Base-by-base conservation (phyloP, 352 stramenopile species). In the Phytophthora quininea region DNA sequence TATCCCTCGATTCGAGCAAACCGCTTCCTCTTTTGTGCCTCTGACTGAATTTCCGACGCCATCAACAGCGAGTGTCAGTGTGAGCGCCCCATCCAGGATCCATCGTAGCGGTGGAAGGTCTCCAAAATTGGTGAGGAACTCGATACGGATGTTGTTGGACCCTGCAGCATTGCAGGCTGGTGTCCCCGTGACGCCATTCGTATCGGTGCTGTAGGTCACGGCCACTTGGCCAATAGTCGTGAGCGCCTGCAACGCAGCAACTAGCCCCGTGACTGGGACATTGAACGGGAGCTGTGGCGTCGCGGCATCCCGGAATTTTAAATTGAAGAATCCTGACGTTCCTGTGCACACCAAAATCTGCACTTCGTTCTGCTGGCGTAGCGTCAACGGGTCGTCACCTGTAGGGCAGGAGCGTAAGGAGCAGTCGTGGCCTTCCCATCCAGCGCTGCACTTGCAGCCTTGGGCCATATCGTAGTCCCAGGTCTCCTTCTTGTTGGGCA, bases 361-460 rank as follows among this genome's bases (percentile, higher is more conserved):
- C 11, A 95, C 70, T 55, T 96, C 90, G 62, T 95, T 96, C 53
- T 78, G 59, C 66, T 98, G 88, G 7, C 49, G 62, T 1, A 55
- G 46, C 0, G 91, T 96, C 63, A 93, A 76, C 1, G 91, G 91
- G 64, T 97, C 89, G 64, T 98, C 95, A 53, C 92, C 93, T 15
- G 83, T 93, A 5, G 90, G 91, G 62, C 94, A 98, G 15, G 86
- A 91, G n/a, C 89, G 71, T 53, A 76, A 71, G 12, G 81, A 86
- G 75, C 95, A 98, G 55, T 96, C 89, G 57, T 97, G 80, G n/a
- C 93, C 94, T 54, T 86, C 86, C 84, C 90, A 98, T 15, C 92
- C 93, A 42, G 80, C 30, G 40, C 90, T 89, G 70, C 93, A 98
- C 27, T 89, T 80, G 72, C 92, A 98, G 29, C 88, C 88, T 48